These are phyloP conservation scores for Theobroma grandiflorum DNA, from an alignment of 441 rosid genomes.

Conservation along the genomic window DNA sequence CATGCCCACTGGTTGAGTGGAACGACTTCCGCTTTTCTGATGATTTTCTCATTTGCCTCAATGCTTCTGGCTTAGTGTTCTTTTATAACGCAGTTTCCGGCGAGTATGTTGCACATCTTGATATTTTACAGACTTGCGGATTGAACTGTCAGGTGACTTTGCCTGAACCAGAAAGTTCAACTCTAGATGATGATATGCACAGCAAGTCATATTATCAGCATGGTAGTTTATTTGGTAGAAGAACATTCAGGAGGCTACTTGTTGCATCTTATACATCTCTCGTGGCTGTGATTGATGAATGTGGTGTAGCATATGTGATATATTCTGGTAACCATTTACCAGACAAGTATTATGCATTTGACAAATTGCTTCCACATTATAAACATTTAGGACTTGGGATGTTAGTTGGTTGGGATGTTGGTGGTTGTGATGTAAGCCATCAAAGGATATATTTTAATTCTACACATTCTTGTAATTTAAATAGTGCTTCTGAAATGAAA, in stretches of 20 bases:
- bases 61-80: slow-evolving; percentile 68
- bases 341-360: slow-evolving; percentile 41
- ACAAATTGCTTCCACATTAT: slow-evolving; percentile 58
- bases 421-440: slow-evolving; percentile 72
- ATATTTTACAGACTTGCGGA: slow-evolving; percentile 65
- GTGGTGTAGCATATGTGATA: slow-evolving; percentile 69
- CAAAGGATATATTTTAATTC: slow-evolving; percentile 45
- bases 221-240: slow-evolving; percentile 43
- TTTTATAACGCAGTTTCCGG: slow-evolving; percentile 77
- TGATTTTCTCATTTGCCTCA: slow-evolving; percentile 87
- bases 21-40: slow-evolving; percentile 84
- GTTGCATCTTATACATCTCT: slow-evolving; percentile 76
- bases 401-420: slow-evolving; percentile 79
- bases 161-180: slow-evolving; percentile 40
- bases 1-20: slow-evolving; percentile 62
- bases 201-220: slow-evolving; percentile 36
- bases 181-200: slow-evolving; percentile 42
- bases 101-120: slow-evolving; percentile 61
- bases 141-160: slow-evolving; percentile 44
- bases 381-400: slow-evolving; percentile 68
- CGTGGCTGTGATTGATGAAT: slow-evolving; percentile 83
- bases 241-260: slow-evolving; percentile 79
- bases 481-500: slow-evolving; percentile 35
- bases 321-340: slow-evolving; percentile 61
- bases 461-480: slow-evolving; percentile 33